Base-by-base conservation (phyloP, 805 yeast genomes). In the Hanseniaspora vineae region DNA sequence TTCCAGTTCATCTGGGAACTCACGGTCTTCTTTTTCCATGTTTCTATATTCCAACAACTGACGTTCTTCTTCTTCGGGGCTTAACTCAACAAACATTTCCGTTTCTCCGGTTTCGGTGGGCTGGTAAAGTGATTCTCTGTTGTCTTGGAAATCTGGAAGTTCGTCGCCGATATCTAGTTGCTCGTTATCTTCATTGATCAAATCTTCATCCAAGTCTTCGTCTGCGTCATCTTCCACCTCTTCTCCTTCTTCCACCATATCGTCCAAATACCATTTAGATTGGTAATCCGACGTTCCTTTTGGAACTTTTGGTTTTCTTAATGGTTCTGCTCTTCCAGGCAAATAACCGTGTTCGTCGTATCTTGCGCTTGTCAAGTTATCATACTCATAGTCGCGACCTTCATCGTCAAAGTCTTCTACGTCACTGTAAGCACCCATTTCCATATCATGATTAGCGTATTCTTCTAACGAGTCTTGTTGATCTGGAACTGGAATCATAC, bases 1-100 rank as follows among this genome's bases (percentile, higher is more conserved):
- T 62, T 92, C 97, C 48, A 90, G 67, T 66, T 92, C 98, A 66
- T 92, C 99, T 0, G 97, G 97, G 71, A 88, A 92, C 57, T 89
- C 96, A 35, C 78, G 73, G 61, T 87, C 97, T 48, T 89, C 97
- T 50, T 76, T 75, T 54, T 80, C 96, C 52, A 77, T 64, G 39
- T 71, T 71, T 55, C 92, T 77, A 67, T 72, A 88, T 56, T 73
- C 75, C 49, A 73, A 68, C 52, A 87, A 70, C 65, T 89, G 96
- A 56, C 78, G 75, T 50, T 78, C 79, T 62, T 86, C 96, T 56
- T 87, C 96, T 56, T 85, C 96, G 33, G 81, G 79, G 1, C 82
- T 69, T 45, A 87, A 66, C 35, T 87, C 96, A 47, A 78, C 79
- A 59, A 79, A 81, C 70, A 73, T 71, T 52, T 81, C 90, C 42